These are phyloP conservation scores for Phytophthora ramorum DNA, from an alignment of 352 stramenopile species.

Conservation along the genomic window DNA sequence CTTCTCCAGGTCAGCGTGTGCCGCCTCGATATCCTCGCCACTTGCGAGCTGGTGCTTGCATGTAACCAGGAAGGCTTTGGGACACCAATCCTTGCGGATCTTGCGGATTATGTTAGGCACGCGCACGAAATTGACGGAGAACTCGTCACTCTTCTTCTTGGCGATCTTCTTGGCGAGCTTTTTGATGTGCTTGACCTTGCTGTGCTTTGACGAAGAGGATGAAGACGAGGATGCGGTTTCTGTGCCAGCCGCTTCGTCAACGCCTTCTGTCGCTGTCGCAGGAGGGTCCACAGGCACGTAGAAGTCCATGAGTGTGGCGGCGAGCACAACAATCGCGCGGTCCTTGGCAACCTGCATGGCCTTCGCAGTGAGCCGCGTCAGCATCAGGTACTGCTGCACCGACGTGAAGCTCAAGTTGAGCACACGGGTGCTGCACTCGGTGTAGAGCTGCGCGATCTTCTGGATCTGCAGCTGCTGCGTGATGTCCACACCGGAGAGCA, in stretches of 20 bases:
- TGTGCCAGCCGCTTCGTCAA: slow-evolving; percentile 3
- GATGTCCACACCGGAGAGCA: slow-evolving; percentile 71
- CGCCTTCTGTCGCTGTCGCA: slow-evolving; percentile 13
- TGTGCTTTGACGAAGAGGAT: slow-evolving; percentile 35
- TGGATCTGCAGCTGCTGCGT: slow-evolving; percentile 72
- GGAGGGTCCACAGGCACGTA: slow-evolving; percentile 59
- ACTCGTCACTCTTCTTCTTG: slow-evolving; percentile 63
- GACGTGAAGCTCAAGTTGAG: slow-evolving; percentile 81
- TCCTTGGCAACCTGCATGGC: slow-evolving; percentile 66
- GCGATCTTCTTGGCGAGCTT: slow-evolving; percentile 38
- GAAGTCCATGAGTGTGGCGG: slow-evolving; percentile 85
- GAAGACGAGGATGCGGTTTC: slow-evolving; percentile 20
- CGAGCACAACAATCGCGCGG: slow-evolving; percentile 74
- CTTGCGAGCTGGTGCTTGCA: slow-evolving; percentile 81
- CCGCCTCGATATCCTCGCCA: slow-evolving; percentile 72
- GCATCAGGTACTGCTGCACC: slow-evolving; percentile 85
- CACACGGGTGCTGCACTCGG: slow-evolving; percentile 67
- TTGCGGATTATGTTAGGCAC: slow-evolving; percentile 83
- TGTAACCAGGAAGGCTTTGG: slow-evolving; percentile 80
- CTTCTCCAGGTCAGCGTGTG: slow-evolving; percentile 77
- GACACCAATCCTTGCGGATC: slow-evolving; percentile 84
- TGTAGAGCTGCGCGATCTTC: slow-evolving; percentile 68
- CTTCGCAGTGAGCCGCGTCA: slow-evolving; percentile 65
- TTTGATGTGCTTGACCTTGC: slow-evolving; percentile 38
- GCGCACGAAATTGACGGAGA: slow-evolving; percentile 83